Percentiles rank a stretch among this genome's conserved stretches.
Conservation (phyloP, 805 yeast genomes). For the Kurtzmaniella cleridarum region DNA sequence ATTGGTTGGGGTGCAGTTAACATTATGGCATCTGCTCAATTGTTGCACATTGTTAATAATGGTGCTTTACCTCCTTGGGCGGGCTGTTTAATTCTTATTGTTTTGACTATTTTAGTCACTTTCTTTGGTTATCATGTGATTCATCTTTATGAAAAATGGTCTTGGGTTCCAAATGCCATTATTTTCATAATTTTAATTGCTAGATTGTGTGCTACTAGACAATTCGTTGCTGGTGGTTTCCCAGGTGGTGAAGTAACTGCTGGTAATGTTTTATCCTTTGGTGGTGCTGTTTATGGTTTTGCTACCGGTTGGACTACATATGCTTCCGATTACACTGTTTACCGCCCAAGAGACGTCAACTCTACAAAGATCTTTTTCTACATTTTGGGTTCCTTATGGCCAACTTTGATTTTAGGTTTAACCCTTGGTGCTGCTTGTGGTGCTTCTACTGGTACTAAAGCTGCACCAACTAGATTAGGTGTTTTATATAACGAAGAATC, state of each 20-base stretch:
- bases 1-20: constrained; percentile 96
- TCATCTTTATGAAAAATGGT: constrained; percentile 76
- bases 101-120: constrained; percentile 65
- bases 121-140: constrained; percentile 82
- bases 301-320: constrained; percentile 94
- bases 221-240: constrained; percentile 50
- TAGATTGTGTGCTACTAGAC: constrained; percentile 61
- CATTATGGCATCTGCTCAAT: constrained; percentile 83
- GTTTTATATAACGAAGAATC: constrained; percentile 48
- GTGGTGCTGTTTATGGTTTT: constrained; percentile 79
- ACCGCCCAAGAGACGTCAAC: constrained; percentile 66
- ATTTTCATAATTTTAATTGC: constrained; percentile 76
- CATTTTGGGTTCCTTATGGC: constrained; percentile 56
- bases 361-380: constrained; percentile 56
- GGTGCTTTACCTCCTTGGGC: constrained; percentile 81
- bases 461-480: constrained; percentile 32
- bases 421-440: constrained; percentile 78
- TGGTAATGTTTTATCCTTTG: constrained; percentile 72
- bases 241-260: constrained; percentile 62
- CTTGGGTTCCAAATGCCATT: constrained; percentile 80
- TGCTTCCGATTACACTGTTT: constrained; percentile 88
- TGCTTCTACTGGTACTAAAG: constrained; percentile 51
- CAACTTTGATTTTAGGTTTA: constrained; percentile 70
- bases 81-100: constrained; percentile 69
- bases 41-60: constrained; percentile 69